phyloP scores from a whole-genome alignment of 2,329 filamentous ascomycete genomes.

The Talaromyces atroroseus region DNA sequence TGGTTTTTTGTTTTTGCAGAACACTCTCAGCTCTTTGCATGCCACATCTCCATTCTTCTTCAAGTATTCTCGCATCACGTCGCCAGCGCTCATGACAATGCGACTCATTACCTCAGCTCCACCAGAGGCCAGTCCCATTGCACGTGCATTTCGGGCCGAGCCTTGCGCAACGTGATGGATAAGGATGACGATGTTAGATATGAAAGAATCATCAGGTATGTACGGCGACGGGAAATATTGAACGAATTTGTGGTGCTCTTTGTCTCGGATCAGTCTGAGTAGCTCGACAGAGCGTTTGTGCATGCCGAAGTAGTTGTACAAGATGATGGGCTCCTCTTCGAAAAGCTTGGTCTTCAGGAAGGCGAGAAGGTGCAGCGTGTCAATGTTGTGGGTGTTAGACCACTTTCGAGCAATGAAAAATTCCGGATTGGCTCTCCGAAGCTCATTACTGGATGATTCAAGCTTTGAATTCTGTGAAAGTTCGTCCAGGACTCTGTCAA shows the following conservation, averaged over 20 bases:
- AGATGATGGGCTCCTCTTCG: constrained; percentile 24
- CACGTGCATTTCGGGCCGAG: constrained; percentile 16
- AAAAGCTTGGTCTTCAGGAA: constrained; percentile 21
- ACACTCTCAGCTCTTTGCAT: constrained; percentile 23
- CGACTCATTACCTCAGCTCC: constrained; percentile 14
- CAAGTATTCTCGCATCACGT: constrained; percentile 24
- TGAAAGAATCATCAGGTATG: constrained; percentile 23
- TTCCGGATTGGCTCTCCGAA: background rate
- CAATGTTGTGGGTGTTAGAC: constrained; percentile 19
- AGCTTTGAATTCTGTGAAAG: constrained; percentile 15
- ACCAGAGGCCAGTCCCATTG: constrained; percentile 13
- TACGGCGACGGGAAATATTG: constrained; percentile 24
- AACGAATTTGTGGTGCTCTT: constrained; percentile 24
- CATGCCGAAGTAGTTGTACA: constrained; percentile 29
- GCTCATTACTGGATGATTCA: background rate
- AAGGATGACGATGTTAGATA: constrained; percentile 21
- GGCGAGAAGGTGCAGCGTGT: constrained; percentile 21
- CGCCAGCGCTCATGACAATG: constrained; percentile 21
- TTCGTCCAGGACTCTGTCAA: constrained; percentile 15
- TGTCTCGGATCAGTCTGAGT: constrained; percentile 21
- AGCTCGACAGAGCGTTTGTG: constrained; percentile 24
- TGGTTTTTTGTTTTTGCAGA: constrained; percentile 17
- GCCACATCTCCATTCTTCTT: constrained; percentile 23
- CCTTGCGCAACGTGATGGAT: constrained; percentile 22
- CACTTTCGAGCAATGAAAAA: constrained; percentile 16